These are phyloP conservation scores for Pogostemon cablin DNA, from an alignment of 257 asterid species.

Conservation along the genomic window DNA sequence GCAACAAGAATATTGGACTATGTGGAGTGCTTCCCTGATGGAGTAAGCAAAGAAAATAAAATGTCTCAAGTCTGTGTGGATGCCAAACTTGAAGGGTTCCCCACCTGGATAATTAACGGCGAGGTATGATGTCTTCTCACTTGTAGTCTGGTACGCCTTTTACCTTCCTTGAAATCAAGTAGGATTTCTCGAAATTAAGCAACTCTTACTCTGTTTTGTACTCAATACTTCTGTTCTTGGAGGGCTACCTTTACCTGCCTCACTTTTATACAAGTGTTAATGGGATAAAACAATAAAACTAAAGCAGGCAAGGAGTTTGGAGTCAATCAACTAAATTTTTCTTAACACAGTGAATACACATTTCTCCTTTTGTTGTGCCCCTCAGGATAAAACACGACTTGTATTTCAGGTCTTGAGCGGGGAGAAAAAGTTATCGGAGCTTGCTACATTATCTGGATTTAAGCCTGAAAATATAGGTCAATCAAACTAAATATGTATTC, in stretches of 20 bases:
- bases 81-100: constrained; percentile 81
- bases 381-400: constrained; percentile 3
- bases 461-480: constrained; percentile 53
- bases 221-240: neutral
- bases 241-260: constrained; percentile 10
- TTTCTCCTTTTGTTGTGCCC: constrained; percentile 7
- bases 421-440: constrained; percentile 81
- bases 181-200: neutral
- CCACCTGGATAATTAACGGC: constrained; percentile 89
- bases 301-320: neutral
- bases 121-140: constrained; percentile 49
- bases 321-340: constrained; percentile 3
- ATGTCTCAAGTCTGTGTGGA: constrained; percentile 76
- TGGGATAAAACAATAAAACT: neutral
- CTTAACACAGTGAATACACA: neutral
- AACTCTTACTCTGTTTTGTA: neutral
- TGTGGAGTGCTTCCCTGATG: constrained; percentile 94
- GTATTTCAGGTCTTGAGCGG: constrained; percentile 74
- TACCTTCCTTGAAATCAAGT: neutral
- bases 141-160: neutral
- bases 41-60: constrained; percentile 67
- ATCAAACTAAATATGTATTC: constrained; percentile 36
- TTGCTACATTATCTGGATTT: constrained; percentile 72
- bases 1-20: constrained; percentile 79
- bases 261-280: neutral